Percentiles rank a stretch among this genome's conserved stretches.
Evolutionary conservation across 768 basidiomycete genomes (phyloP).

Genomic region (Termitomyces sp.): DNA sequence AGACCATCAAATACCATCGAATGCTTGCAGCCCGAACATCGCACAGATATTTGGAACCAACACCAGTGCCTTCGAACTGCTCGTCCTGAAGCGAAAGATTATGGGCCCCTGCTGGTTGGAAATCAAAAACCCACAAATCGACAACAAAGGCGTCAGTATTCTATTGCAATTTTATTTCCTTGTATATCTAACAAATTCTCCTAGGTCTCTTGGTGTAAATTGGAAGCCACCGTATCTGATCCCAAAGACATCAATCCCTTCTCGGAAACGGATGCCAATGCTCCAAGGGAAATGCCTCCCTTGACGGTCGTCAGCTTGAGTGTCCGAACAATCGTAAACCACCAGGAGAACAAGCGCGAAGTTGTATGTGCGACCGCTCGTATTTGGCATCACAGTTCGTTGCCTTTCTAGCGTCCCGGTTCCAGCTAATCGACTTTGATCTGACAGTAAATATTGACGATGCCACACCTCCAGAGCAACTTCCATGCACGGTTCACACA

Average conservation of each 20-base stretch:
- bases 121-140: conserved; percentile 73
- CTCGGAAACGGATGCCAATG: conserved; percentile 62
- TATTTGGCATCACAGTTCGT: conserved; percentile 70
- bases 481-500: conserved; percentile 81
- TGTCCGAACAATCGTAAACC: conserved; percentile 89
- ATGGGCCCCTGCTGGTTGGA: conserved; percentile 99
- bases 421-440: neutral
- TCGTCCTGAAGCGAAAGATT: conserved; percentile 94
- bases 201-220: conserved; percentile 95
- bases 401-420: neutral
- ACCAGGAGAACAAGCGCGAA: conserved; percentile 92
- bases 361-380: conserved; percentile 82
- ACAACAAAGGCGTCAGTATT: conserved; percentile 71
- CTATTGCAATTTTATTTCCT: conserved; percentile 1
- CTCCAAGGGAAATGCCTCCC: conserved; percentile 82
- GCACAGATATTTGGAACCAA: conserved; percentile 87
- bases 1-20: conserved; percentile 77
- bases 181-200: neutral
- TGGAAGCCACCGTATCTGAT: conserved; percentile 80
- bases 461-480: conserved; percentile 83
- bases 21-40: conserved; percentile 80
- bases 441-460: conserved; percentile 85
- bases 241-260: conserved; percentile 90
- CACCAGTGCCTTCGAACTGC: conserved; percentile 88
- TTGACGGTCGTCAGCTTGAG: conserved; percentile 89